Evolutionary conservation across 1,284 basidiomycete genomes (phyloP).

Genomic region (Marasmius sp.): DNA sequence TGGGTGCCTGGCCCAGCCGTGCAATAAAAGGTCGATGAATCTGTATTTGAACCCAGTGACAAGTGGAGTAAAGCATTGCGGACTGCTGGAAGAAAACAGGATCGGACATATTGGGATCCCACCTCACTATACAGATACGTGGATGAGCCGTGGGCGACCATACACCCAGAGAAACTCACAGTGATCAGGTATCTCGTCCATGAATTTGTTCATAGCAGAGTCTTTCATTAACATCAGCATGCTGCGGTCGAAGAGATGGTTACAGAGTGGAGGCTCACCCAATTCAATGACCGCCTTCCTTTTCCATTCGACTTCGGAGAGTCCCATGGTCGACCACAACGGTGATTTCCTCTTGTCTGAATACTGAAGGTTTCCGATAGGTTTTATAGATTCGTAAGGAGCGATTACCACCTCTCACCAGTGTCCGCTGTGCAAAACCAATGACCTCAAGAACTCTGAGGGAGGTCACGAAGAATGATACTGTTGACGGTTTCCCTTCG

Average conservation of each 20-base stretch:
- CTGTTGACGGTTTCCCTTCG: constrained; percentile 12
- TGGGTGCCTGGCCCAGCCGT: constrained; percentile 28
- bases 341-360: constrained; percentile 32
- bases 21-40: constrained; percentile 56
- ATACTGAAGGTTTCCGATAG: background rate
- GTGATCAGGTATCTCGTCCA: constrained; percentile 44
- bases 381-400: background rate
- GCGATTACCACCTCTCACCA: constrained; percentile 31
- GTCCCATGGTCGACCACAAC: constrained; percentile 24
- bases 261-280: background rate
- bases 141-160: background rate
- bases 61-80: constrained; percentile 23
- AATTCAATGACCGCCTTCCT: constrained; percentile 27
- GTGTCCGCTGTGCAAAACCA: constrained; percentile 53
- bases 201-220: constrained; percentile 50
- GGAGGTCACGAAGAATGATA: constrained; percentile 19
- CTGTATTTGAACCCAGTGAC: constrained; percentile 46
- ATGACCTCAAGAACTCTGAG: constrained; percentile 58
- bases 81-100: constrained; percentile 10
- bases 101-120: constrained; percentile 42
- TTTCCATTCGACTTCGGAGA: constrained; percentile 17
- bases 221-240: constrained; percentile 33
- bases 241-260: background rate
- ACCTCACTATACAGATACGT: constrained; percentile 27
- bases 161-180: constrained; percentile 20